Evolutionary conservation across 495 filamentous ascomycete genomes (phyloP).

Genomic region (Xylaria venustula): DNA sequence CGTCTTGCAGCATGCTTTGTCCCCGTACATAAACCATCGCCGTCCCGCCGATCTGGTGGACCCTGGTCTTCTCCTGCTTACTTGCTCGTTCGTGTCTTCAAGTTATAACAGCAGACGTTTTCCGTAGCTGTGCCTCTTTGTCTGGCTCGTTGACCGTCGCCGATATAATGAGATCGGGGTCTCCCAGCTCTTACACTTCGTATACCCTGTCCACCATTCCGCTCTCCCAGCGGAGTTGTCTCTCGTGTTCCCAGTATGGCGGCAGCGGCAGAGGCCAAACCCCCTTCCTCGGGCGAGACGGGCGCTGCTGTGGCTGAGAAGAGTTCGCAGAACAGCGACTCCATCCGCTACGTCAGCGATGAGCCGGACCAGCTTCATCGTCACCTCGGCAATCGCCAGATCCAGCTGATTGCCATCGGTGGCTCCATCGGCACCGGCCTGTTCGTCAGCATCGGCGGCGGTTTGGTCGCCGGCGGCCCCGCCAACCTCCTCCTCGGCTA

Average conservation of each 20-base stretch:
- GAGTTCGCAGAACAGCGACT: slow-evolving; percentile 19
- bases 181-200: slow-evolving; percentile 22
- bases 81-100: not conserved
- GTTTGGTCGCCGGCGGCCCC: slow-evolving; percentile 64
- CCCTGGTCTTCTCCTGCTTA: too few relatives aligned
- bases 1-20: too few relatives aligned
- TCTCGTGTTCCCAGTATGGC: slow-evolving; percentile 33
- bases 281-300: slow-evolving; percentile 11
- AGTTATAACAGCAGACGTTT: too few relatives aligned
- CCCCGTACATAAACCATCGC: not conserved
- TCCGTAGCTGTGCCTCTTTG: too few relatives aligned
- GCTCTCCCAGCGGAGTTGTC: slow-evolving; percentile 32
- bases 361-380: slow-evolving; percentile 41
- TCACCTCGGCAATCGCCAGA: slow-evolving; percentile 62
- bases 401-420: slow-evolving; percentile 74
- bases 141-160: not conserved
- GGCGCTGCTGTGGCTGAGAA: slow-evolving; percentile 17
- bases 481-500: slow-evolving; percentile 69
- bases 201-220: slow-evolving; percentile 27
- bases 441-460: slow-evolving; percentile 69
- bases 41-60: not conserved
- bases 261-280: slow-evolving; percentile 22
- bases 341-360: slow-evolving; percentile 17
- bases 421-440: slow-evolving; percentile 80
- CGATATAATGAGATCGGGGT: slow-evolving; percentile 25